Percentiles rank a stretch among this genome's conserved stretches.
Conservation (phyloP, 1,284 basidiomycete species). For the Farysia itapuensis region DNA sequence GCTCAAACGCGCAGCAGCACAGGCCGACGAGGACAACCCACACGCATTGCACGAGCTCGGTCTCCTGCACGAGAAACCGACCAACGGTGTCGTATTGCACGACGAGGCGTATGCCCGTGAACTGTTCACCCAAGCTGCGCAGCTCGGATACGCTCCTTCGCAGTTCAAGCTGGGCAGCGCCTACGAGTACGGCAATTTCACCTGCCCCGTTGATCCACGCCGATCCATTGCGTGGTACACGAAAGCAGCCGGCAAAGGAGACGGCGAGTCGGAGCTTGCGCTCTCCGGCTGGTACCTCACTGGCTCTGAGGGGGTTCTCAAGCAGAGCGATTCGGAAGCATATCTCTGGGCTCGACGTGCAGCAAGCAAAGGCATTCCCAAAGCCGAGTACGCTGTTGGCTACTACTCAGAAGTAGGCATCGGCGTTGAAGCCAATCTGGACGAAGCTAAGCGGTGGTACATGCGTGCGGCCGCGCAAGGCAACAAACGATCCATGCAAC, state of each 20-base stretch:
- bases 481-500: conserved; percentile 90
- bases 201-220: conserved; percentile 88
- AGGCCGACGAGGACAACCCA: conserved; percentile 97
- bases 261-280: conserved; percentile 90
- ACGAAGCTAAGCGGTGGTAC: conserved; percentile 97
- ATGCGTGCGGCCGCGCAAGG: conserved; percentile 84
- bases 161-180: conserved; percentile 94
- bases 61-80: conserved; percentile 73
- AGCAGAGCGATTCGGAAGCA: conserved; percentile 95
- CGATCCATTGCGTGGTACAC: conserved; percentile 98
- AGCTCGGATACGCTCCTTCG: conserved; percentile 87
- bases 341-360: conserved; percentile 67
- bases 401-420: conserved; percentile 96
- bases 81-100: conserved; percentile 61
- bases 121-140: conserved; percentile 86
- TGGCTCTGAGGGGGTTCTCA: conserved; percentile 80
- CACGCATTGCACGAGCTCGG: conserved; percentile 97
- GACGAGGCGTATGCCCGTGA: conserved; percentile 81
- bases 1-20: conserved; percentile 90
- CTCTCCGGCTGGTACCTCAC: conserved; percentile 94
- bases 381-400: conserved; percentile 77
- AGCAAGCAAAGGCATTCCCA: conserved; percentile 62
- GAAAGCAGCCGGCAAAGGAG: conserved; percentile 91
- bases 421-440: conserved; percentile 90
- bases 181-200: conserved; percentile 87